Evolutionary conservation across 2,329 filamentous ascomycete genomes (phyloP).

Genomic region (Colletotrichum sidae): DNA sequence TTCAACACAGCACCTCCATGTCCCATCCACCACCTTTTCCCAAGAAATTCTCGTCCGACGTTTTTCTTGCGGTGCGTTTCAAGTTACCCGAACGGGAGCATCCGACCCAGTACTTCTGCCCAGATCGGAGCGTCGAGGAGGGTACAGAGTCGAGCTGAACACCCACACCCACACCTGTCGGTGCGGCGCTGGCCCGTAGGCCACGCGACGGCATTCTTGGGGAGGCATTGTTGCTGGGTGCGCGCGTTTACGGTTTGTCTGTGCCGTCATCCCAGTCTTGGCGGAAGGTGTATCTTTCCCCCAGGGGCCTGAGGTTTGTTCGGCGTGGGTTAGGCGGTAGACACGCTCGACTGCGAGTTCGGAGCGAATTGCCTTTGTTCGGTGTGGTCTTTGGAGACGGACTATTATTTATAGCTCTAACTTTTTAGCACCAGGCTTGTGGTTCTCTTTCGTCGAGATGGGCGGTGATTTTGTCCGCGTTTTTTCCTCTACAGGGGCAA

Average conservation of each 20-base stretch:
- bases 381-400: too few relatives aligned
- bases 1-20: slow-evolving; percentile 25
- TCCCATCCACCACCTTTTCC: background rate
- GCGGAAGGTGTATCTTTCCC: slow-evolving; percentile 9
- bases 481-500: too few relatives aligned
- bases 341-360: background rate
- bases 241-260: background rate
- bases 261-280: slow-evolving; percentile 19
- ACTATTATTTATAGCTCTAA: slow-evolving; percentile 4
- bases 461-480: slow-evolving; percentile 2
- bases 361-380: slow-evolving; percentile 5
- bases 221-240: background rate
- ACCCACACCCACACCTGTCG: background rate
- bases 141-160: slow-evolving; percentile 17
- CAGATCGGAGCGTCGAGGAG: background rate
- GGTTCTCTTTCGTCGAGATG: background rate
- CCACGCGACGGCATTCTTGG: background rate
- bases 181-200: background rate
- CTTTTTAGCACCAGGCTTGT: background rate
- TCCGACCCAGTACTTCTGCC: slow-evolving; percentile 14
- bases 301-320: background rate
- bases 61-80: slow-evolving; percentile 17
- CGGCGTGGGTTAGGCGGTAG: background rate
- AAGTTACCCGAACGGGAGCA: slow-evolving; percentile 27
- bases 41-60: slow-evolving; percentile 11